These are phyloP conservation scores for Trypethelium eluteriae DNA, from an alignment of 495 filamentous ascomycete genomes.

Conservation along the genomic window DNA sequence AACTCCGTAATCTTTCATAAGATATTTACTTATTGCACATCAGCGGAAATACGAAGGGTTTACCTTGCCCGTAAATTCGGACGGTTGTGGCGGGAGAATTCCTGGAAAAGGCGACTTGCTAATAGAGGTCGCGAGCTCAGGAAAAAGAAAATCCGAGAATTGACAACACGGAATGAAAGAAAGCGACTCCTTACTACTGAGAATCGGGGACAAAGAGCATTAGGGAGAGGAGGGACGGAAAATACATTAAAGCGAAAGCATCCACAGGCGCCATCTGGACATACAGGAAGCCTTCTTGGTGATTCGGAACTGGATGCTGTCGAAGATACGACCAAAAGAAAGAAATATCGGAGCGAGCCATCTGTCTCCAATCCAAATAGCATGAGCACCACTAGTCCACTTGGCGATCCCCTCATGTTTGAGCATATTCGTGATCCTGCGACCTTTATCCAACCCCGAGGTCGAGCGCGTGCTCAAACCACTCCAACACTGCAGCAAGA, in stretches of 20 bases:
- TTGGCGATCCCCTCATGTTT: not conserved
- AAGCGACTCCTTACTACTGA: not conserved
- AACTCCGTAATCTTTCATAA: not conserved
- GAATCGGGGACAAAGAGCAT: conserved; percentile 12
- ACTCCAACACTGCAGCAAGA: too few species aligned
- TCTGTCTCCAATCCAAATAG: not conserved
- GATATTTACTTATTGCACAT: not conserved
- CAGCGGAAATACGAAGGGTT: not conserved
- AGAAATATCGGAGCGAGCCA: not conserved
- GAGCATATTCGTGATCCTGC: conserved; percentile 1
- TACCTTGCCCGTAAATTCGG: conserved; percentile 16
- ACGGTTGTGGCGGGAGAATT: conserved; percentile 22
- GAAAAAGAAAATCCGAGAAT: conserved; percentile 16
- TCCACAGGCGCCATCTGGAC: not conserved
- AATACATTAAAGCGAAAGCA: not conserved
- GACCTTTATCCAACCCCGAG: not conserved
- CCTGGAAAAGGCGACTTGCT: conserved; percentile 17
- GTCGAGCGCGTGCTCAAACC: not conserved
- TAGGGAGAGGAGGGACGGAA: not conserved
- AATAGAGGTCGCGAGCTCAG: conserved; percentile 20
- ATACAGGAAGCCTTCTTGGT: not conserved
- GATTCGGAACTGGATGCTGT: not conserved
- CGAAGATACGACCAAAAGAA: not conserved
- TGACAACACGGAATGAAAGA: not conserved
- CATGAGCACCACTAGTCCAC: too few species aligned